These are phyloP conservation scores for Lactifluus subvellereus DNA, from an alignment of 768 basidiomycete genomes.

Conservation along the genomic window DNA sequence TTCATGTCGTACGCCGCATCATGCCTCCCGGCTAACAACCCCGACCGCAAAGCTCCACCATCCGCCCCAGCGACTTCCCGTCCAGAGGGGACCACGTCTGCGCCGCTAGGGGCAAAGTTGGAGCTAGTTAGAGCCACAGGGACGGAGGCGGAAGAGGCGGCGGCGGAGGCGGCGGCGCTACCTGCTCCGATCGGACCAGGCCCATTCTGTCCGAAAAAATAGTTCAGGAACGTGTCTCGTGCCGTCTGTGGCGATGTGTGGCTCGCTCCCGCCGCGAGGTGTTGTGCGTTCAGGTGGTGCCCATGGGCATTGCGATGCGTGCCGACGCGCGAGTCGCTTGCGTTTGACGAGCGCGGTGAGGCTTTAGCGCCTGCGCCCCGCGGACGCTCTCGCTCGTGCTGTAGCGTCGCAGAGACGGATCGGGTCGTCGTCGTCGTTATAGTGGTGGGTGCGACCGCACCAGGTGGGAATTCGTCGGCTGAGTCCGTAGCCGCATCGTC, in stretches of 20 bases:
- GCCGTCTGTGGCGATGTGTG: conserved; percentile 41
- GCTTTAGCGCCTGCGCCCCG: conserved; percentile 37
- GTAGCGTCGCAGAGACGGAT: conserved; percentile 69
- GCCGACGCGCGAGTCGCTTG: conserved; percentile 23
- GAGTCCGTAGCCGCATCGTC: conserved; percentile 66
- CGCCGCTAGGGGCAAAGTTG: conserved; percentile 32
- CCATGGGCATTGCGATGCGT: conserved; percentile 16
- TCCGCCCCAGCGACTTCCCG: conserved; percentile 59
- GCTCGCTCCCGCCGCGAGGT: conserved; percentile 23
- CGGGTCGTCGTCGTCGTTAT: conserved; percentile 42
- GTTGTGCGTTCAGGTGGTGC: neutral
- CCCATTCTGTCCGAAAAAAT: conserved; percentile 93
- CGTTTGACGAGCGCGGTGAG: conserved; percentile 32
- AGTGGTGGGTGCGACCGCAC: conserved; percentile 48
- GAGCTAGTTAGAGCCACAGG: neutral
- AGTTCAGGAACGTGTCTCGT: conserved; percentile 90
- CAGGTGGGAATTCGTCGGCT: conserved; percentile 46
- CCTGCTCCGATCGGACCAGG: conserved; percentile 64
- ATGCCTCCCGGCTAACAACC: conserved; percentile 62
- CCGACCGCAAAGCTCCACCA: conserved; percentile 40
- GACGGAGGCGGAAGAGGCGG: neutral
- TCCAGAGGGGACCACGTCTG: conserved; percentile 41
- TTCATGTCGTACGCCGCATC: conserved; percentile 98
- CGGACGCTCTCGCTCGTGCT: conserved; percentile 70
- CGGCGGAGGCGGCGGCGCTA: neutral